Percentiles rank a stretch among this genome's conserved stretches.
These are phyloP conservation scores for Vigna trinervia DNA, from an alignment of 306 rosid species.

Conservation along the genomic window DNA sequence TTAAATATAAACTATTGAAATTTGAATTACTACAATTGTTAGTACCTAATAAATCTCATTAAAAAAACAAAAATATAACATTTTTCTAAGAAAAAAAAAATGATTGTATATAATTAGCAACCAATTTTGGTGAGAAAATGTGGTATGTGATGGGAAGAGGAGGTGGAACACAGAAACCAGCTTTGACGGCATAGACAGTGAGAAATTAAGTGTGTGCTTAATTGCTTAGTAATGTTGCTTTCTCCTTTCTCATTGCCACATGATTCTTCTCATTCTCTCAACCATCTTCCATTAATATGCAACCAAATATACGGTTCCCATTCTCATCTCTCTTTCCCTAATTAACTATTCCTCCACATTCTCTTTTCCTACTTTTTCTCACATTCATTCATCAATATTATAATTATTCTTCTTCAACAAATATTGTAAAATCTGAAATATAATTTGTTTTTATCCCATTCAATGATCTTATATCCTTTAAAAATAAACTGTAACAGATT, in stretches of 20 bases:
- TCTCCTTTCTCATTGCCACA: neutral
- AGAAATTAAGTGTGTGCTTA: neutral
- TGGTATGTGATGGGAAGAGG: neutral
- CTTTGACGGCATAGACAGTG: slow-evolving; percentile 1
- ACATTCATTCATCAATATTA: no score
- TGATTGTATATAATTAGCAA: neutral
- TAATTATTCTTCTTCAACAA: no score
- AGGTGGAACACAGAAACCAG: neutral
- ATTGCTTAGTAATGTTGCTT: neutral
- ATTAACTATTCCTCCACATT: neutral
- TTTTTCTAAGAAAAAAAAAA: no score
- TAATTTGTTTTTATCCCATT: no score
- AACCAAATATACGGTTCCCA: slow-evolving; percentile 26
- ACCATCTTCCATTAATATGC: slow-evolving; percentile 45
- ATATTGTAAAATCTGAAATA: no score
- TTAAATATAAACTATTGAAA: no score
- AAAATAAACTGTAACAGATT: no score
- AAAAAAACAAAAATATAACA: no score
- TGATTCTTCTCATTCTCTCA: slow-evolving; percentile 44
- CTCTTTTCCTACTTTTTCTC: no score
- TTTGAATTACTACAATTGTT: no score
- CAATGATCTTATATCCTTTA: no score
- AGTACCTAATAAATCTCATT: no score
- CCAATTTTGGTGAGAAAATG: neutral
- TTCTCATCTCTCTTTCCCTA: neutral